Evolutionary conservation across 495 filamentous ascomycete genomes (phyloP), one percentile per base, ranked within the genome.

Genomic region (Penicillium herquei): DNA sequence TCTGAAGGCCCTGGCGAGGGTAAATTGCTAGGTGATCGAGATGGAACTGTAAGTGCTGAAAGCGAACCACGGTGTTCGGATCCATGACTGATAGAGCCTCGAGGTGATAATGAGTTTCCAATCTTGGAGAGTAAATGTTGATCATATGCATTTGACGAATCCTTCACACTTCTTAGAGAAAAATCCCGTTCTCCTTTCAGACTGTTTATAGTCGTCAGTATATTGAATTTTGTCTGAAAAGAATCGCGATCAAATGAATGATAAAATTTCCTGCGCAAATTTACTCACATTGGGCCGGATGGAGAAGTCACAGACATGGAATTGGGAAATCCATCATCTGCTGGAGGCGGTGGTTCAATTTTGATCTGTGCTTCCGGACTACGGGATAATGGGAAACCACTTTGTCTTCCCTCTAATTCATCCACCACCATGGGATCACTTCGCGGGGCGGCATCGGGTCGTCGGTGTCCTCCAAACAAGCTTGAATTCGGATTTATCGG

Each of bases 41-140:
- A 73, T 56, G 73, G 61, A 60, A 78, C 60, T 56, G 76, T 76
- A 57, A 86, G 61, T 61, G 76, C 67, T 54, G 77, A 55, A 51
- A 81, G 66, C 9, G 82, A 75, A 35, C 74, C 69, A 57, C 77
- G 79, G 46, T 81, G 74, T 39, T 79, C 80, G 6, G 77, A 79
- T 49, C 80, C 78, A 31, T 79, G 73, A 42, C 55, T 84, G 69
- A 60, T 78, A 0, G 83, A 81, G 32, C 73, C 73, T 65, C 85
- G 73, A 60, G 84, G 79, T 37, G 84, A 81, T 66, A 84, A 75
- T 51, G 80, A 66, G 71, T 84, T 81, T 73, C 89, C 76, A 76
- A 84, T 86, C 65, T 89, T 92, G 43, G 88, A 89, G 26, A 94
- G 71, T 49, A 93, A 72, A 54, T 87, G 86, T 65, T 87, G 87